These are phyloP conservation scores for Saturnispora saitoi DNA, from an alignment of 805 yeast species.

Conservation along the genomic window DNA sequence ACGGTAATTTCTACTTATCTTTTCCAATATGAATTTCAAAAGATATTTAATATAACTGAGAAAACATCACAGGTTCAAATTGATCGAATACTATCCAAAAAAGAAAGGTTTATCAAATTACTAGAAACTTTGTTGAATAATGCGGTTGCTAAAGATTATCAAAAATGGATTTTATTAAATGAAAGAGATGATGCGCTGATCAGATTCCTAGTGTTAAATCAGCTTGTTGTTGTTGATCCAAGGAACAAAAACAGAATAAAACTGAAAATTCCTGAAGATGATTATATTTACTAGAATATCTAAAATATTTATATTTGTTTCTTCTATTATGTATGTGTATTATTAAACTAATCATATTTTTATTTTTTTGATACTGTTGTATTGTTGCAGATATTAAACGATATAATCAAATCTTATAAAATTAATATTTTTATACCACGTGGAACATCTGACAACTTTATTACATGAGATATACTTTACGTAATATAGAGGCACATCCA, in stretches of 20 bases:
- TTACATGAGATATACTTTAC: slow-evolving; percentile 35
- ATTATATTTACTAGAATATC: background rate
- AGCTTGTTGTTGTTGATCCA: slow-evolving; percentile 22
- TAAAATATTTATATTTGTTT: background rate
- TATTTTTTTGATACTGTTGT: background rate
- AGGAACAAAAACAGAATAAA: slow-evolving; percentile 22
- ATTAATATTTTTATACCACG: too few relatives aligned
- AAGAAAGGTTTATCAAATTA: slow-evolving; percentile 21
- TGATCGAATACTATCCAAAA: slow-evolving; percentile 16
- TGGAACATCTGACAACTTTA: too few relatives aligned
- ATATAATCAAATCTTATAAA: background rate
- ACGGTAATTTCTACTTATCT: slow-evolving; percentile 23
- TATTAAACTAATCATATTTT: background rate
- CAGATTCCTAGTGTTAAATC: slow-evolving; percentile 25
- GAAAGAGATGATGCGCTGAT: slow-evolving; percentile 26
- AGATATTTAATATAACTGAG: slow-evolving; percentile 13
- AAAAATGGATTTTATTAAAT: slow-evolving; percentile 2
- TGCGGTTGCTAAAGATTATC: slow-evolving; percentile 12
- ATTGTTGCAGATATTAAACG: background rate
- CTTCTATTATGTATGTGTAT: background rate
- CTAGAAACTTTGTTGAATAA: slow-evolving; percentile 27
- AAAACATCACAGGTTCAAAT: slow-evolving; percentile 7
- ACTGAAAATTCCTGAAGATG: slow-evolving; percentile 13
- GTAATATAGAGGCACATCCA: slow-evolving; percentile 38
- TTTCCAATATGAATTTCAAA: slow-evolving; percentile 18